These are phyloP conservation scores for Sutorius australiensis DNA, from an alignment of 768 basidiomycete genomes.

Conservation along the genomic window DNA sequence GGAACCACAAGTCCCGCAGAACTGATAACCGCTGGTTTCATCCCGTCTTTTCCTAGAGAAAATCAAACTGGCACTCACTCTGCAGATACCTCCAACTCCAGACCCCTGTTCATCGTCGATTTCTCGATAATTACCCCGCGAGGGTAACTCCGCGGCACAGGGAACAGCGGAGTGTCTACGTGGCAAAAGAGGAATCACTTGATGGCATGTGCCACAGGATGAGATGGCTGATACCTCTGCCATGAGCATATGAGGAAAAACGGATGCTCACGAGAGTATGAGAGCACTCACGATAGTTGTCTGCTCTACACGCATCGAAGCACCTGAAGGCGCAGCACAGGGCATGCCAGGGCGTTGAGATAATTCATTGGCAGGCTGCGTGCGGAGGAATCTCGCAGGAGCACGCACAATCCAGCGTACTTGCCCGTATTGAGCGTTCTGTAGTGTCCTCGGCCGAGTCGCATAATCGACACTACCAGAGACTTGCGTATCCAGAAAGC, in stretches of 20 bases:
- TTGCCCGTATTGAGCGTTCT: background rate
- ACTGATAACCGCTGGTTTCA: too few relatives aligned
- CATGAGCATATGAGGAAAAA: background rate
- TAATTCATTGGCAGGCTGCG: background rate
- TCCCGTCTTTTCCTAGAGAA: too few relatives aligned
- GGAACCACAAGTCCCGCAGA: too few relatives aligned
- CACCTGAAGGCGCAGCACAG: constrained; percentile 47
- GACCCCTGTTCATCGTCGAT: too few relatives aligned
- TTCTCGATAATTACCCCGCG: background rate
- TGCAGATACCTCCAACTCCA: too few relatives aligned
- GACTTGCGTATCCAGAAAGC: background rate
- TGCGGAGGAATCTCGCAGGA: background rate
- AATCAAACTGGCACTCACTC: too few relatives aligned
- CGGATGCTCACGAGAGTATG: constrained; percentile 67
- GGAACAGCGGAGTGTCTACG: constrained; percentile 65
- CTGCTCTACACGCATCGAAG: constrained; percentile 87
- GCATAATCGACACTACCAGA: background rate
- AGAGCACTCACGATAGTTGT: constrained; percentile 89
- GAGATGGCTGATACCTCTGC: constrained; percentile 55
- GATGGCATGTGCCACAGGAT: constrained; percentile 93
- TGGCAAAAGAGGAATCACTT: constrained; percentile 83
- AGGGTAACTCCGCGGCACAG: constrained; percentile 51
- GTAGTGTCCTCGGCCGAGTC: background rate
- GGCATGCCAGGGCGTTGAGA: background rate
- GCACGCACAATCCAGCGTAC: constrained; percentile 35